Evolutionary conservation across 192 early-diverging fungal species (phyloP).

Genomic region (Coemansia umbellata): DNA sequence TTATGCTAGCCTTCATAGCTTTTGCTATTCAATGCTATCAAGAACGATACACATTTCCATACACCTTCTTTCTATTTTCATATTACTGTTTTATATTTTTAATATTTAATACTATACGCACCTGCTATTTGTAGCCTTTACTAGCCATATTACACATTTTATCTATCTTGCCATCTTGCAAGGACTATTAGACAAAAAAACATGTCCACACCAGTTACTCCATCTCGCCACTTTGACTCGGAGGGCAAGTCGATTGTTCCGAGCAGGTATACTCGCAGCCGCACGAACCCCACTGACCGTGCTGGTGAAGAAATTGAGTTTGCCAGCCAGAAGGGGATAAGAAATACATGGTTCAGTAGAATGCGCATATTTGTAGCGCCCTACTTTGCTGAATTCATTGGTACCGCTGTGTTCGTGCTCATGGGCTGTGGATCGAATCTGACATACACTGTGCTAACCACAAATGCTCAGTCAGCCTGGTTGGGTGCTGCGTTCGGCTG

Average conservation of each 20-base stretch:
- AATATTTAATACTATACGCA: no score
- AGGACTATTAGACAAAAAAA: neutral
- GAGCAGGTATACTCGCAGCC: slow-evolving; percentile 6
- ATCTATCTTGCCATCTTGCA: neutral
- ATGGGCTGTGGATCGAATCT: slow-evolving; percentile 47
- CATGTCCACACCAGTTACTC: slow-evolving; percentile 11
- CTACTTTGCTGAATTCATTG: slow-evolving; percentile 52
- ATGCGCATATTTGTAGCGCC: slow-evolving; percentile 48
- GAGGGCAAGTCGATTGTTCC: slow-evolving; percentile 4
- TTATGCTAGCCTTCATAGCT: neutral
- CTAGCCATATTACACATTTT: neutral
- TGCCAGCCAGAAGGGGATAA: slow-evolving; percentile 27
- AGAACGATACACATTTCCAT: neutral
- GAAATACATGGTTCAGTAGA: slow-evolving; percentile 35
- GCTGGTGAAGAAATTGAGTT: slow-evolving; percentile 50
- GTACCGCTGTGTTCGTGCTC: slow-evolving; percentile 46
- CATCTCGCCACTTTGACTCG: slow-evolving; percentile 9
- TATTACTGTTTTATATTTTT: no score
- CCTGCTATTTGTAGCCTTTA: no score
- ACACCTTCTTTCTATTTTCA: neutral
- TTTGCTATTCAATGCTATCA: neutral
- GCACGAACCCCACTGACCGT: slow-evolving; percentile 17
- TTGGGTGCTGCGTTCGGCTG: slow-evolving; percentile 51
- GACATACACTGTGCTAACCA: slow-evolving; percentile 34
- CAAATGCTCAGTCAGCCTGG: slow-evolving; percentile 52